Evolutionary conservation across 768 basidiomycete genomes (phyloP), one percentile per base, ranked within the genome.

Genomic region (Calocybe cyanea): DNA sequence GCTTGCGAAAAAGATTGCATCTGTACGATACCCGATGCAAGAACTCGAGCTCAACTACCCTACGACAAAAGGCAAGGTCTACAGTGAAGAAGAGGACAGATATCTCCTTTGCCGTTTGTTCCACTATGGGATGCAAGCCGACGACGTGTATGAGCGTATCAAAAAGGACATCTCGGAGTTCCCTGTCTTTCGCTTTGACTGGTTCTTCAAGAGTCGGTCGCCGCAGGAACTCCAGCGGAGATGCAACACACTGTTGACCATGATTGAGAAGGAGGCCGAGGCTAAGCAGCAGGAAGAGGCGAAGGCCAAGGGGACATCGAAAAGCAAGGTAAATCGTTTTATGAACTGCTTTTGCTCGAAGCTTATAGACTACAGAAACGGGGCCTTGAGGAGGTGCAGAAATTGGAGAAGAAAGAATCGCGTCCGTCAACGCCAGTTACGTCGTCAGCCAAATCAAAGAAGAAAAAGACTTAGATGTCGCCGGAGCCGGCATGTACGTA

Each of bases 131-230:
- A 83, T 97, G 76, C 83, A 85, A 45, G 69, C 76, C 13, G 90
- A 90, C 40, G 92, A 96, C 56, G 87, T 92, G 19, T 96, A 93
- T 58, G 95, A 99, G 59, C 70, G 85, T 43, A 96, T 98, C 68
- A 96, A 95, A 78, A 82, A 85, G 64, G 95, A 98, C 64, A 92
- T 98, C 52, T 85, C 83, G 13, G 94, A 98, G 67, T 97, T 93
- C 66, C 94, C 95, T 1, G 87, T 94, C 11, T 99, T 97, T 71
- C 75, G 94, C 17, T 98, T 98, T 57, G 93, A 97, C 59, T 97
- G 93, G 95, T 97, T 96, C 71, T 87, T 93, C 76, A 94, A 95
- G 73, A 92, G 90, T 53, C 71, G 95, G 44, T 90, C 87, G 9
- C 83, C 91, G 2, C 84, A 90, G 57, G 95, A 98, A 66, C 67